Percentiles rank a stretch among this genome's conserved stretches.
These are phyloP conservation scores for Candida sp. DNA, from an alignment of 1,139 yeast species.

Conservation along the genomic window DNA sequence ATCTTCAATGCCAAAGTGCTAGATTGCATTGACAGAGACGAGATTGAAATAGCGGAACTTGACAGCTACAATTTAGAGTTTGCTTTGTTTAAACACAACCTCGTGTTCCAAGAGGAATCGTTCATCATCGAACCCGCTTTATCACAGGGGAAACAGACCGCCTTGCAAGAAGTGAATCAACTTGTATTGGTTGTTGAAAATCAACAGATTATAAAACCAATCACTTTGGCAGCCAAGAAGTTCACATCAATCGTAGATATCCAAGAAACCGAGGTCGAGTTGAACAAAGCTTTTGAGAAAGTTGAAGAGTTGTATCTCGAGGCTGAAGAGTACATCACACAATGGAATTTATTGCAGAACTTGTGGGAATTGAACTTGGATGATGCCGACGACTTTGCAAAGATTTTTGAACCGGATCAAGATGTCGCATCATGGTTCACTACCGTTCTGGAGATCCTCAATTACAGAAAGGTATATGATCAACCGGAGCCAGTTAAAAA, in stretches of 20 bases:
- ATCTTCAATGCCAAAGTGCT: conserved; percentile 8
- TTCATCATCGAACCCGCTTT: conserved; percentile 42
- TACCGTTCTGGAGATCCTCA: conserved; percentile 47
- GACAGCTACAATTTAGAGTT: conserved; percentile 10
- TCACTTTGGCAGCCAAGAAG: conserved; percentile 2
- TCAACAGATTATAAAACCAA: conserved; percentile 12
- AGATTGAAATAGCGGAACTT: conserved; percentile 11
- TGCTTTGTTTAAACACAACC: conserved; percentile 27
- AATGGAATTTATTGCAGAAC: conserved; percentile 62
- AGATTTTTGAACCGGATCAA: conserved; percentile 28
- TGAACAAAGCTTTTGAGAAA: conserved; percentile 13
- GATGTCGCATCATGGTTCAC: conserved; percentile 22
- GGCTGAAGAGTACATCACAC: conserved; percentile 37
- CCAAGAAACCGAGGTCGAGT: background rate
- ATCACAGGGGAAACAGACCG: conserved; percentile 20
- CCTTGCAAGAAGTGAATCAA: conserved; percentile 16
- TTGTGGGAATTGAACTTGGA: conserved; percentile 56
- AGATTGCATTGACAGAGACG: conserved; percentile 2
- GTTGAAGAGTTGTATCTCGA: conserved; percentile 24
- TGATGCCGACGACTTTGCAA: conserved; percentile 21
- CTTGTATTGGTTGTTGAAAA: conserved; percentile 17
- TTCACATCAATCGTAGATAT: conserved; percentile 1
- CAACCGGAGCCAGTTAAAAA: conserved; percentile 33
- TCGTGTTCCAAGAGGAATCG: conserved; percentile 46
- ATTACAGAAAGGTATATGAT: conserved; percentile 55